Evolutionary conservation across 1,139 yeast genomes (phyloP), one percentile per base, ranked within the genome.

Genomic region (Candida mesenterica): DNA sequence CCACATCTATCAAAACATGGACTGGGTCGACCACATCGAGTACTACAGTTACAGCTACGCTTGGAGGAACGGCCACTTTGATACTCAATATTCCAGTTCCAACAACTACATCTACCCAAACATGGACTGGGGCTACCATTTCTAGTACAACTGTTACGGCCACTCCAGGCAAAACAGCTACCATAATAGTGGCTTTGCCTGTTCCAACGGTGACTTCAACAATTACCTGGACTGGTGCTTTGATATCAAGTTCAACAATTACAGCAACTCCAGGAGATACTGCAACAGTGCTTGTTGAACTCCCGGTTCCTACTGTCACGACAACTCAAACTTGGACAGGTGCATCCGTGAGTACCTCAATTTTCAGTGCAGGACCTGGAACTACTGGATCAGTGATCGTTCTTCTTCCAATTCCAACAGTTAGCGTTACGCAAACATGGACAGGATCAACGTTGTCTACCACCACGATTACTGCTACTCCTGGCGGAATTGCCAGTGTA

Each of bases 31-130:
- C n/a, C n/a, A n/a, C n/a, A n/a, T n/a, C n/a, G n/a, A n/a, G n/a
- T n/a, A n/a, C n/a, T n/a, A n/a, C n/a, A n/a, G n/a, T n/a, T n/a
- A 17, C 30, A 4, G 26, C 14, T 24, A 7, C 26, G 14, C 14
- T n/a, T 12, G 41, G 36, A 12, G 50, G 38, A 4, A 44, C 51
- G 1, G 47, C 45, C 13, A 48, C 39, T 3, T 45, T 53, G 8
- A 31, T 41, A 1, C 45, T 57, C n/a, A 52, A 44, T 12, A 45
- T 49, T 18, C 53, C 53, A 5, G 31, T 34, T 14, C 48, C 52
- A 18, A 32, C 41, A 10, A 43, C 45, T 0, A 32, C 37, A 1
- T 12, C 41, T 1, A 36, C 40, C 2, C 44, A 49, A 1, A 45
- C 53, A 8, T 37, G 49, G 34, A 36, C 44, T 15, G 37, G 36